phyloP scores from a whole-genome alignment of 2,329 filamentous ascomycete genomes.

The Akanthomyces uredinophilus region DNA sequence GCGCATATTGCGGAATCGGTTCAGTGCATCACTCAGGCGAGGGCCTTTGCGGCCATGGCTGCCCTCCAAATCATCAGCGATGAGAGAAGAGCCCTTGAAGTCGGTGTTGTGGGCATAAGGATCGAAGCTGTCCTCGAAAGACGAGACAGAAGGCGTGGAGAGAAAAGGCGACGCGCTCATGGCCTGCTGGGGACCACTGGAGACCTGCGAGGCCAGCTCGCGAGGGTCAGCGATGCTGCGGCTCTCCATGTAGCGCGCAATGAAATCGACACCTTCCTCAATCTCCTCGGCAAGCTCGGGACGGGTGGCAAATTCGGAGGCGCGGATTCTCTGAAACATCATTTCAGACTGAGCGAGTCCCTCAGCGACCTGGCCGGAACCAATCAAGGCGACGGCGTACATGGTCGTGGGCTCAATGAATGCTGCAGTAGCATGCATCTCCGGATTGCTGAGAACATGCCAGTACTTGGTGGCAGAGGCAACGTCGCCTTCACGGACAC shows the following conservation, averaged over 20 bases:
- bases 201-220: constrained; percentile 43
- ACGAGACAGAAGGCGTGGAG: constrained; percentile 51
- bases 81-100: constrained; percentile 86
- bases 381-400: constrained; percentile 84
- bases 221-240: constrained; percentile 53
- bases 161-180: constrained; percentile 43
- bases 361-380: constrained; percentile 77
- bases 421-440: constrained; percentile 53
- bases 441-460: constrained; percentile 62
- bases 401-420: constrained; percentile 87
- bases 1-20: constrained; percentile 87
- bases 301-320: constrained; percentile 45
- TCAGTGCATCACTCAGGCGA: constrained; percentile 73
- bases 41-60: constrained; percentile 66
- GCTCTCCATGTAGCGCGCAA: constrained; percentile 53
- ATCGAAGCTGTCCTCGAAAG: constrained; percentile 78
- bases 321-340: constrained; percentile 82
- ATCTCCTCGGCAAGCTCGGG: constrained; percentile 69
- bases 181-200: constrained; percentile 40
- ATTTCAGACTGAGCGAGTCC: constrained; percentile 72
- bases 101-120: constrained; percentile 88
- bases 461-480: constrained; percentile 74
- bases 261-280: constrained; percentile 76
- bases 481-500: constrained; percentile 77
- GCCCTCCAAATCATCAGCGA: constrained; percentile 85